These are phyloP conservation scores for Quercus wislizeni DNA, from an alignment of 306 rosid genomes.

Conservation along the genomic window DNA sequence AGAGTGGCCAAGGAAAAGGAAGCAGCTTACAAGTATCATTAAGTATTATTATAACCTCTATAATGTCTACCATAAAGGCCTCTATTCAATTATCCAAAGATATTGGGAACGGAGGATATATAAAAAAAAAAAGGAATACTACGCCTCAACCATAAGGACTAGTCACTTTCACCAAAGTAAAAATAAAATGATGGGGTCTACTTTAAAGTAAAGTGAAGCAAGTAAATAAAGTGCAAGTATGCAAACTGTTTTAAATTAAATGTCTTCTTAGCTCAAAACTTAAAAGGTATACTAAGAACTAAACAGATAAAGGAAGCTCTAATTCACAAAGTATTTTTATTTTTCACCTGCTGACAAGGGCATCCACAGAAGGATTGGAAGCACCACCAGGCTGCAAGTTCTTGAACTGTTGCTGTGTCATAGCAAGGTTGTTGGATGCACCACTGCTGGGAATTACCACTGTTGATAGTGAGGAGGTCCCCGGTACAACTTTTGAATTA, in stretches of 20 bases:
- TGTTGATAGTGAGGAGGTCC: slow-evolving; percentile 21
- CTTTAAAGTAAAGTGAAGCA: slow-evolving; percentile 30
- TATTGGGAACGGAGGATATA: slow-evolving; percentile 14
- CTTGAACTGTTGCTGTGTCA: slow-evolving; percentile 31
- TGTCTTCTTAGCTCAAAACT: neutral
- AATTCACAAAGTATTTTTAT: neutral
- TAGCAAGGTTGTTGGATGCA: slow-evolving; percentile 19
- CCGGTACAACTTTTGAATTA: slow-evolving; percentile 25
- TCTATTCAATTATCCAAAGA: slow-evolving; percentile 15
- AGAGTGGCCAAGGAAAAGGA: slow-evolving; percentile 1
- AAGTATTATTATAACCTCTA: slow-evolving; percentile 3
- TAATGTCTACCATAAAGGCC: slow-evolving; percentile 14
- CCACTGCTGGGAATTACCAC: slow-evolving; percentile 26
- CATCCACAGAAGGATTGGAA: slow-evolving; percentile 25
- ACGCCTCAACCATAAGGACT: slow-evolving; percentile 23
- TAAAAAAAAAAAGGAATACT: slow-evolving; percentile 29
- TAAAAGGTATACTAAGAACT: slow-evolving; percentile 8
- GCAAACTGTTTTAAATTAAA: slow-evolving; percentile 1
- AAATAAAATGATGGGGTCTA: slow-evolving; percentile 27
- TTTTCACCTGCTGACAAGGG: slow-evolving; percentile 39
- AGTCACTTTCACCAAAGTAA: slow-evolving; percentile 39
- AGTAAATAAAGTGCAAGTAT: neutral
- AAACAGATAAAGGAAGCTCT: slow-evolving; percentile 6
- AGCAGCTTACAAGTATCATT: slow-evolving; percentile 3
- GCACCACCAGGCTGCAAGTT: slow-evolving; percentile 32